These are phyloP conservation scores for Sapria himalayana DNA, from an alignment of 345 rosid species.

Conservation along the genomic window DNA sequence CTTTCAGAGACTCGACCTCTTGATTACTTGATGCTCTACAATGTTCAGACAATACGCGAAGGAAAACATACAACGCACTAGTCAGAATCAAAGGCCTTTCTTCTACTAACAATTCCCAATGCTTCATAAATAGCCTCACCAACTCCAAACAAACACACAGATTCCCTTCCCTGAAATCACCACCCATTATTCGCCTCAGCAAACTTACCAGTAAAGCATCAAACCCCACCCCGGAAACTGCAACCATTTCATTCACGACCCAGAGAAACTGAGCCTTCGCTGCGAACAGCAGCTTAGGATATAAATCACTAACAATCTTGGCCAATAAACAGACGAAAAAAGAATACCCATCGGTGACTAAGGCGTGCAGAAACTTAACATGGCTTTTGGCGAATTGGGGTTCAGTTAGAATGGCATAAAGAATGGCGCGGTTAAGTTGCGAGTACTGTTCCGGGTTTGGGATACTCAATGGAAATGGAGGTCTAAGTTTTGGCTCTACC, in stretches of 20 bases:
- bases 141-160: conserved; percentile 60
- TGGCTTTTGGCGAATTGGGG: conserved; percentile 24
- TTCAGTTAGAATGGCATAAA: conserved; percentile 37
- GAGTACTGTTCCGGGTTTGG: conserved; percentile 31
- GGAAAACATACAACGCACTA: conserved; percentile 40
- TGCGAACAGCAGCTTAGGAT: conserved; percentile 31
- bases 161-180: conserved; percentile 54
- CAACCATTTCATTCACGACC: conserved; percentile 42
- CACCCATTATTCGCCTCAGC: conserved; percentile 41
- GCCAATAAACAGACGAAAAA: conserved; percentile 26
- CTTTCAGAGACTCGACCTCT: conserved; percentile 26
- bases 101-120: conserved; percentile 38
- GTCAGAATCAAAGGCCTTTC: conserved; percentile 36
- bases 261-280: conserved; percentile 40
- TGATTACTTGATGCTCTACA: conserved; percentile 18
- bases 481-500: conserved; percentile 24
- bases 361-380: conserved; percentile 45
- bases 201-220: conserved; percentile 30
- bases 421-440: conserved; percentile 38
- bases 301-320: conserved; percentile 28
- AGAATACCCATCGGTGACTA: conserved; percentile 52
- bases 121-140: conserved; percentile 21
- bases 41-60: conserved; percentile 54
- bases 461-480: conserved; percentile 38
- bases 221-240: conserved; percentile 36